Conservation (phyloP, 164 flowering plant species). For the Saururus chinensis region DNA sequence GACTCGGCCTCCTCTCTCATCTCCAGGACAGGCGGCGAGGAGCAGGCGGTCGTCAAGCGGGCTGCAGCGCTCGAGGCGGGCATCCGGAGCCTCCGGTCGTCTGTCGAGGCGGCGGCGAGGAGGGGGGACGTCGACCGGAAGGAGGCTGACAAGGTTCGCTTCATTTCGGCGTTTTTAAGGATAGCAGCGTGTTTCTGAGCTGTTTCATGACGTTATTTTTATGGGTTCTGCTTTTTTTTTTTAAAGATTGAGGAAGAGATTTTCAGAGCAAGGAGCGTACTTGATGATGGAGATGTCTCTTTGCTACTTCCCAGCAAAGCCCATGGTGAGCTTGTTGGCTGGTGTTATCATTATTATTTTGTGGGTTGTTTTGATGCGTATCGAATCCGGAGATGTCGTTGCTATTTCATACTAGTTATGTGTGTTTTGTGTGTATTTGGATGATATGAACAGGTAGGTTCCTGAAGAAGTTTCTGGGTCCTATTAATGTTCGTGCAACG, state of each 20-base stretch:
- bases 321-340: no score
- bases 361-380: not conserved
- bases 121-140: constrained; percentile 26
- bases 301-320: constrained; percentile 37
- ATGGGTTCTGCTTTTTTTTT: not conserved
- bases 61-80: constrained; percentile 43
- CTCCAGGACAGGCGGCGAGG: constrained; percentile 38
- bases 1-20: constrained; percentile 50
- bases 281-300: constrained; percentile 39
- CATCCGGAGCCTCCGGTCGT: constrained; percentile 33
- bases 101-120: constrained; percentile 18
- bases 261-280: constrained; percentile 21
- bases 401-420: no score
- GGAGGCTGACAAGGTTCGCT: constrained; percentile 41
- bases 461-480: constrained; percentile 87
- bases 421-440: not conserved
- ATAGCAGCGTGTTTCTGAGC: no score
- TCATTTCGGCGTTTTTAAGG: no score
- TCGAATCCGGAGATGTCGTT: not conserved
- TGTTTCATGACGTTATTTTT: not conserved
- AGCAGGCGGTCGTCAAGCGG: constrained; percentile 52
- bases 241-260: constrained; percentile 34
- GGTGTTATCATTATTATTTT: not conserved
- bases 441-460: constrained; percentile 40
- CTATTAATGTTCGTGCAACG: constrained; percentile 78